These are phyloP conservation scores for Penicillium nordicum DNA, from an alignment of 2,329 filamentous ascomycete genomes.

Conservation along the genomic window DNA sequence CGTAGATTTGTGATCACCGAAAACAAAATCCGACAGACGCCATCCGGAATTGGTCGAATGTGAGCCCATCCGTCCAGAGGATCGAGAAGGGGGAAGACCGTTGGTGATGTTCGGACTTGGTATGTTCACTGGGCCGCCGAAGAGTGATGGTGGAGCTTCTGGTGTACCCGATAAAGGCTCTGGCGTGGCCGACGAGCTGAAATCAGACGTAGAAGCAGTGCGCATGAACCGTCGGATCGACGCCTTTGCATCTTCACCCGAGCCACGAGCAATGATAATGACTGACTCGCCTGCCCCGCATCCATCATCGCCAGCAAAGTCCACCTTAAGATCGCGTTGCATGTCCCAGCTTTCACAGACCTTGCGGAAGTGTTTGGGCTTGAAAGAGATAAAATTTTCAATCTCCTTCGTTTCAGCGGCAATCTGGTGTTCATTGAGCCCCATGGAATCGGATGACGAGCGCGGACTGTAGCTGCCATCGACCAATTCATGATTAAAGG, in stretches of 20 bases:
- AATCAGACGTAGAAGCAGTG: slow-evolving; percentile 41
- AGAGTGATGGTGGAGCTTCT: slow-evolving; percentile 44
- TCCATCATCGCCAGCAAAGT: slow-evolving; percentile 81
- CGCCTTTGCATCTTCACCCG: slow-evolving; percentile 56
- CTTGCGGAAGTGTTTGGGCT: slow-evolving; percentile 73
- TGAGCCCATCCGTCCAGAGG: slow-evolving; percentile 28
- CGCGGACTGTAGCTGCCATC: slow-evolving; percentile 77
- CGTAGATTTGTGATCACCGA: slow-evolving; percentile 58
- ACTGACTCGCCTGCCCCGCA: slow-evolving; percentile 71
- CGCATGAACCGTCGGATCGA: slow-evolving; percentile 58
- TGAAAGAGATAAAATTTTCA: slow-evolving; percentile 68
- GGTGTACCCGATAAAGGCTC: slow-evolving; percentile 14
- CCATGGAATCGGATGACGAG: slow-evolving; percentile 71
- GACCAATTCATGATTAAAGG: slow-evolving; percentile 64
- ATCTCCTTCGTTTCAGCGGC: slow-evolving; percentile 76
- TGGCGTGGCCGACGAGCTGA: slow-evolving; percentile 16
- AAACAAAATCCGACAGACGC: slow-evolving; percentile 59
- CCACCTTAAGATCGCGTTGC: slow-evolving; percentile 77
- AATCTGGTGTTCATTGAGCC: slow-evolving; percentile 66
- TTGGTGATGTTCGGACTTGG: slow-evolving; percentile 19
- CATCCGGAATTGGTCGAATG: slow-evolving; percentile 58
- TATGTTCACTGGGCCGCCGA: slow-evolving; percentile 44
- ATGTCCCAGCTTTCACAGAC: slow-evolving; percentile 88
- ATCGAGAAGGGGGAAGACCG: slow-evolving; percentile 33
- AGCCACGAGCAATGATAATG: slow-evolving; percentile 69